A percentile compares a stretch with the other conserved stretches of the same genome.
Conservation (phyloP, 106 monocot genomes). For the Phalaenopsis aphrodite region DNA sequence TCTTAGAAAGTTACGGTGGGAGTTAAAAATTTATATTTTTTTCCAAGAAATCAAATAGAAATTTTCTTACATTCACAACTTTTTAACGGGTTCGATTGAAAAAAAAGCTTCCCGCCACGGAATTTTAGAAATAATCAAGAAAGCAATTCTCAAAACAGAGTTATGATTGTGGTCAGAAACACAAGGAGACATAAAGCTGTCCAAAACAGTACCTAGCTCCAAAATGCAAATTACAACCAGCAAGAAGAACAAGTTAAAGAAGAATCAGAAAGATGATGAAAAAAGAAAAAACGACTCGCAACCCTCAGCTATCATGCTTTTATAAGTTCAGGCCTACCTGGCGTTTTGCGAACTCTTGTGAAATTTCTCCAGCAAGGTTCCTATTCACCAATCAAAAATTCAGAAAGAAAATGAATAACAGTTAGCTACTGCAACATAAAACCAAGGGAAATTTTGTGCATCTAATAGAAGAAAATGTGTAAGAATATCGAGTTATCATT, state of each 20-base stretch:
- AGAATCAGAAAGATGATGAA: background rate
- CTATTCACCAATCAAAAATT: conserved; percentile 23
- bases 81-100: too few relatives aligned
- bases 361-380: conserved; percentile 97
- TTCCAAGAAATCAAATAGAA: too few relatives aligned
- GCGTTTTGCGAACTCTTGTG: conserved; percentile 78
- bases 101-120: too few relatives aligned
- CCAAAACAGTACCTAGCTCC: too few relatives aligned
- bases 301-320: background rate
- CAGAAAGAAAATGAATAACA: background rate
- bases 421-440: background rate
- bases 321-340: conserved; percentile 43
- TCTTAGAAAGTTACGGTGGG: too few relatives aligned
- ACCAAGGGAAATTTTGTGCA: background rate
- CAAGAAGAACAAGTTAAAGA: background rate
- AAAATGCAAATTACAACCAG: background rate
- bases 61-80: too few relatives aligned
- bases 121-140: too few relatives aligned
- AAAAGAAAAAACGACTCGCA: background rate
- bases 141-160: too few relatives aligned
- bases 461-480: background rate
- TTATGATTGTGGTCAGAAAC: too few relatives aligned
- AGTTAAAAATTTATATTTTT: too few relatives aligned
- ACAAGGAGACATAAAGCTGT: too few relatives aligned
- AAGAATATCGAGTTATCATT: conserved; percentile 1